These are phyloP conservation scores for Melampsora occidentalis DNA, from an alignment of 1,284 basidiomycete genomes.

Conservation along the genomic window DNA sequence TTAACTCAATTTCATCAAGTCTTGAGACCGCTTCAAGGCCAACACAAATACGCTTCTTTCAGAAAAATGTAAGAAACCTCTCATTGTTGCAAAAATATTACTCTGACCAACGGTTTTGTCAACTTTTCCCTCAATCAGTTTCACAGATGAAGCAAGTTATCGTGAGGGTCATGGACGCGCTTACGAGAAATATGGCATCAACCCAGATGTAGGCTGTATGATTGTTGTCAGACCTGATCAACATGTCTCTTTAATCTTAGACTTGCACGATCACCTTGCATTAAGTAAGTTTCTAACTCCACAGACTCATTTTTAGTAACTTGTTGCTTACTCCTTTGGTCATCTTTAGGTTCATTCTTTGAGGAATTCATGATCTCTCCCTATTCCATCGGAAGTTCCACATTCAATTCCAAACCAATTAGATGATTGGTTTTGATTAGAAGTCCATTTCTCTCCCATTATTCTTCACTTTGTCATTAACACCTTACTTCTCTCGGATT, in stretches of 20 bases:
- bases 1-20: conserved; percentile 42
- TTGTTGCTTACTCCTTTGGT: too few species aligned
- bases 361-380: too few species aligned
- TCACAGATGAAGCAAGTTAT: conserved; percentile 51
- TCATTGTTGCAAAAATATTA: too few species aligned
- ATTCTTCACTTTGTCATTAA: too few species aligned
- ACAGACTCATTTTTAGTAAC: not conserved
- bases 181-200: conserved; percentile 53
- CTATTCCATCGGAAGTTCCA: too few species aligned
- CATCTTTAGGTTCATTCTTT: too few species aligned
- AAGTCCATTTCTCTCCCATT: too few species aligned
- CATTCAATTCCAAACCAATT: too few species aligned
- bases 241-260: conserved; percentile 48
- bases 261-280: conserved; percentile 44
- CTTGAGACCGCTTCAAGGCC: conserved; percentile 44
- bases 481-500: too few species aligned
- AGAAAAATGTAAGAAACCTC: not conserved
- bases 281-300: conserved; percentile 39
- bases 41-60: conserved; percentile 34
- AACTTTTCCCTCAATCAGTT: conserved; percentile 46
- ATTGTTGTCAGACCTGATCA: conserved; percentile 54
- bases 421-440: too few species aligned
- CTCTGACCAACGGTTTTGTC: conserved; percentile 20
- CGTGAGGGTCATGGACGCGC: conserved; percentile 53
- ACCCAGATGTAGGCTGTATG: conserved; percentile 51